Percentiles rank a stretch among this genome's conserved stretches.
Conservation (phyloP, 1,284 basidiomycete species). For the Cutaneotrichosporon sp. region DNA sequence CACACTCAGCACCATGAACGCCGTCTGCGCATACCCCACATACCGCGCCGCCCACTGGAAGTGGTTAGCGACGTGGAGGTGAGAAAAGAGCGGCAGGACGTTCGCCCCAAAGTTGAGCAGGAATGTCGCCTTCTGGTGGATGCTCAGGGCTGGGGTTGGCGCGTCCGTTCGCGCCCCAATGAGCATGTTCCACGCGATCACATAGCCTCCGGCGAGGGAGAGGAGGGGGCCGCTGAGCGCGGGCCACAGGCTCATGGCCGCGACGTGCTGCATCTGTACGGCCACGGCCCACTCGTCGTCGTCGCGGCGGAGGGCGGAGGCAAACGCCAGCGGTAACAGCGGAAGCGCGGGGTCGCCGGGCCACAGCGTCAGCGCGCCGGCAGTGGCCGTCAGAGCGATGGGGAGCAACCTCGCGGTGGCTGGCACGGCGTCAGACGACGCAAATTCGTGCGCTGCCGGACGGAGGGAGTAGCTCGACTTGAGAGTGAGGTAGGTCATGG, state of each 20-base stretch:
- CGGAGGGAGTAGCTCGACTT: slow-evolving; percentile 19
- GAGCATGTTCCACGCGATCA: slow-evolving; percentile 20
- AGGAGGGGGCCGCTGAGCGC: slow-evolving; percentile 1
- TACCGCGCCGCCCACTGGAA: neutral
- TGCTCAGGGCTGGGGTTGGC: slow-evolving; percentile 14
- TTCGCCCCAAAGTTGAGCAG: neutral
- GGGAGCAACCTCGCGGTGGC: slow-evolving; percentile 22
- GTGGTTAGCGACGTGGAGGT: neutral
- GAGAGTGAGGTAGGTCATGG: slow-evolving; percentile 20
- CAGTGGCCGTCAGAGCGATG: slow-evolving; percentile 18
- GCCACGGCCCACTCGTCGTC: slow-evolving; percentile 30
- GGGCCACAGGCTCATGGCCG: slow-evolving; percentile 20
- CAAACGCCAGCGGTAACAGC: slow-evolving; percentile 21
- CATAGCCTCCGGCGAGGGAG: slow-evolving; percentile 11
- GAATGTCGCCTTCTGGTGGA: slow-evolving; percentile 13
- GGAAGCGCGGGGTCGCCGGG: slow-evolving; percentile 19
- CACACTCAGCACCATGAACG: slow-evolving; percentile 14
- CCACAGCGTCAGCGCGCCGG: slow-evolving; percentile 11
- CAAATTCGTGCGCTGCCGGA: slow-evolving; percentile 8
- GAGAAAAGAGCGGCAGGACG: slow-evolving; percentile 3
- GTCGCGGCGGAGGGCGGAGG: slow-evolving; percentile 21
- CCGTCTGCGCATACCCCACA: slow-evolving; percentile 9
- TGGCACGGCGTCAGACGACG: slow-evolving; percentile 11
- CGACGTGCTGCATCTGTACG: slow-evolving; percentile 23
- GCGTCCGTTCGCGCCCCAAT: slow-evolving; percentile 22